Evolutionary conservation across 257 asterid genomes (phyloP).

Genomic region (Forsythia suspensa): DNA sequence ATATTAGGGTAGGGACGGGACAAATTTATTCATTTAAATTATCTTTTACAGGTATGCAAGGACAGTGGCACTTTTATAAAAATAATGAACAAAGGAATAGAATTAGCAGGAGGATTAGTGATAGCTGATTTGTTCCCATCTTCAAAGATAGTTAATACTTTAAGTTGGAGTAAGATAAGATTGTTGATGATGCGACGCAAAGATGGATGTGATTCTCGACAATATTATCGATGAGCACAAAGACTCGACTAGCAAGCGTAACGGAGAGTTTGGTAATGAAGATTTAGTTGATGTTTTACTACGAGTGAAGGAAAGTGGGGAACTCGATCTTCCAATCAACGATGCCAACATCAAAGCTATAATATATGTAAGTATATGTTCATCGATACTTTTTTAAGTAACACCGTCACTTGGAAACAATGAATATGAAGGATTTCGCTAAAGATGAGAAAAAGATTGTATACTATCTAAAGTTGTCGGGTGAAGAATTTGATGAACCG

Average conservation of each 20-base stretch:
- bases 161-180: slow-evolving; percentile 18
- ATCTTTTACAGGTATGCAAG: slow-evolving; percentile 4
- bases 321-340: slow-evolving; percentile 25
- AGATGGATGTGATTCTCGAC: slow-evolving; percentile 23
- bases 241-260: background rate
- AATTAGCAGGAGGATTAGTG: slow-evolving; percentile 3
- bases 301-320: slow-evolving; percentile 12
- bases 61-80: background rate
- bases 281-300: slow-evolving; percentile 30
- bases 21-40: too few species aligned
- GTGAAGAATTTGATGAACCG: too few species aligned
- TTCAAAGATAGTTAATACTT: background rate
- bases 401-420: too few species aligned
- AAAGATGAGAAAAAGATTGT: too few species aligned
- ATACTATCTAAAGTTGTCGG: too few species aligned
- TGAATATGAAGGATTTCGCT: too few species aligned
- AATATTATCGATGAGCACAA: slow-evolving; percentile 13
- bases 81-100: background rate
- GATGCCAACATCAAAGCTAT: slow-evolving; percentile 34
- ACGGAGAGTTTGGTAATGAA: slow-evolving; percentile 26
- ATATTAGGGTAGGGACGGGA: too few species aligned
- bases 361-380: slow-evolving; percentile 18
- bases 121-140: slow-evolving; percentile 25
- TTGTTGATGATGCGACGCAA: slow-evolving; percentile 10
- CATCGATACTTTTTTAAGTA: too few species aligned